phyloP scores from a whole-genome alignment of 2,329 filamentous ascomycete species.

The Beauveria sp. region DNA sequence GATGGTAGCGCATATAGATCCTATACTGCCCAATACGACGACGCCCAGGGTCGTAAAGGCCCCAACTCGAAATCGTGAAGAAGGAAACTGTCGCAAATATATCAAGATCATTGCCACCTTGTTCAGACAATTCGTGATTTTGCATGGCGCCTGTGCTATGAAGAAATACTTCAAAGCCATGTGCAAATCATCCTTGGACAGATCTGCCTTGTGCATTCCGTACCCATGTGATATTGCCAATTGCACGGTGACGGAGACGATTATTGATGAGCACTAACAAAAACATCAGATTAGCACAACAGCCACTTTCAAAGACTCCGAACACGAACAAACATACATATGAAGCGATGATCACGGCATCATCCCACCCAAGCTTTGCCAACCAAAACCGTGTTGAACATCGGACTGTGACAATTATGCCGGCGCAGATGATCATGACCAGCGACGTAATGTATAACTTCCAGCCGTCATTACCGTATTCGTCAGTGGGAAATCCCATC shows the following conservation, averaged over 20 bases:
- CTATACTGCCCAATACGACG: slow-evolving; percentile 33
- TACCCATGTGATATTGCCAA: slow-evolving; percentile 30
- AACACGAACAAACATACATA: slow-evolving; percentile 18
- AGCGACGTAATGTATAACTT: slow-evolving; percentile 25
- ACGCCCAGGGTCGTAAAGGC: slow-evolving; percentile 31
- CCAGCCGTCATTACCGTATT: slow-evolving; percentile 26
- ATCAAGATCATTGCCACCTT: slow-evolving; percentile 42
- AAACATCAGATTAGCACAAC: not conserved
- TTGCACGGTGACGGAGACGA: slow-evolving; percentile 26
- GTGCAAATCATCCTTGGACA: slow-evolving; percentile 21
- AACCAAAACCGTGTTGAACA: slow-evolving; percentile 26
- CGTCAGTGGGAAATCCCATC: slow-evolving; percentile 22
- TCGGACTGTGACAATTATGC: slow-evolving; percentile 26
- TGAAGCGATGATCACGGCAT: slow-evolving; percentile 29
- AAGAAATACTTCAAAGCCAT: slow-evolving; percentile 32
- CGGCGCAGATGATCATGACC: slow-evolving; percentile 29
- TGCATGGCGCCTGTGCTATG: slow-evolving; percentile 41
- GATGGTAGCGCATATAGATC: slow-evolving; percentile 33
- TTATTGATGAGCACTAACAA: slow-evolving; percentile 22
- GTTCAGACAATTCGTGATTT: slow-evolving; percentile 40
- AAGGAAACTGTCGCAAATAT: slow-evolving; percentile 41
- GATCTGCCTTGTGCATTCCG: slow-evolving; percentile 29
- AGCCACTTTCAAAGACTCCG: not conserved
- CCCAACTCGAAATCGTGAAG: slow-evolving; percentile 30
- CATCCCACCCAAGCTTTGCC: slow-evolving; percentile 29